Evolutionary conservation across 352 stramenopile genomes (phyloP), one percentile per base, ranked within the genome.

Genomic region (Saprolegnia diclina): DNA sequence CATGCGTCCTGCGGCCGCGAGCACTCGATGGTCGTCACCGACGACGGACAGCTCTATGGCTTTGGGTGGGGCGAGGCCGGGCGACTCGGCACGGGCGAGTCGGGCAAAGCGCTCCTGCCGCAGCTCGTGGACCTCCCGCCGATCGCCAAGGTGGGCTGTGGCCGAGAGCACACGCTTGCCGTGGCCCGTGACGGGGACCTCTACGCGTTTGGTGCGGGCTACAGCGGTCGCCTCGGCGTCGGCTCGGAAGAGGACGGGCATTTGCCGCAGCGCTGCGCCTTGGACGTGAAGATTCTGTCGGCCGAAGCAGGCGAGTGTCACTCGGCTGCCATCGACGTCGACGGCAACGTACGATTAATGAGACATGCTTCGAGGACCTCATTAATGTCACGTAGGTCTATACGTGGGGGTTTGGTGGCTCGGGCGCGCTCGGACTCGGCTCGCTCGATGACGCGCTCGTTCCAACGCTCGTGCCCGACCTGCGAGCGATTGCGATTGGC

Each of bases 21-120:
- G 57, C 88, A 96, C 61, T 95, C 88, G 7, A 90, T 96, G 80
- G 80, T 77, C 16, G 85, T 92, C 6, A 74, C 83, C 7, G 55
- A 57, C 19, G 91, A 79, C 40, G 83, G 87, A 0, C 75, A 90
- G 2, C 72, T 96, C 11, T 95, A 79, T 40, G 86, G 82, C 5
- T 96, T 92, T 56, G 89, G 87, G 9, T 96, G 86, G 87, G 83
- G 82, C 11, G 86, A 95, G 76, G 87, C 85, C 37, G 87, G 86
- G 18, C 86, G 89, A 24, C 76, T 95, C 11, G 87, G 87, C 0
- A 90, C 87, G 4, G 86, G 86, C 1, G 85, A 94, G 56, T 88
- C 80, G 18, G 86, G 82, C 45, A 89, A 81, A 38, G 77, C 81
- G 26, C 24, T 90, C 40, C 73, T 79, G 22, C 87, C 87, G 1